Conservation (phyloP, 148 eudicot species). For the Heliamphora exappendiculata region DNA sequence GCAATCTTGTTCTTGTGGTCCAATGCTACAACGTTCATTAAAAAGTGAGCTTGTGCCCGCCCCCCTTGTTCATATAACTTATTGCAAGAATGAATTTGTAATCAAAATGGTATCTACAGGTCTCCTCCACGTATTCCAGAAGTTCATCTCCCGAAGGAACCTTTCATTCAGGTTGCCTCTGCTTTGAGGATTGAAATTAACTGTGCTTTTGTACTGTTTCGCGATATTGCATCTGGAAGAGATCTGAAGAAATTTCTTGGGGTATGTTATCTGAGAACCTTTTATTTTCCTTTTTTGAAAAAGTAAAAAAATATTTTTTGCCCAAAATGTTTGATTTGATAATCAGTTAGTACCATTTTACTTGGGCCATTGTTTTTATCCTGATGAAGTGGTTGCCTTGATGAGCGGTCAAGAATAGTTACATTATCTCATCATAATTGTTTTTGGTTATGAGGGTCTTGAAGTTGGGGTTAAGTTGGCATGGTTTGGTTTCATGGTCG, state of each 20-base stretch:
- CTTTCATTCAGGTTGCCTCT: slow-evolving; percentile 41
- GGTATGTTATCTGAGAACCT: slow-evolving; percentile 24
- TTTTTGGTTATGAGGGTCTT: not conserved
- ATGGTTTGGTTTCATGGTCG: not conserved
- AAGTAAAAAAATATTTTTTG: too few species aligned
- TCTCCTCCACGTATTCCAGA: slow-evolving; percentile 56
- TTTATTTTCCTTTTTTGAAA: not conserved
- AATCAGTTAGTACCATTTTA: not conserved
- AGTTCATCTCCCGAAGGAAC: slow-evolving; percentile 43
- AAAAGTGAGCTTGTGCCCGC: slow-evolving; percentile 26
- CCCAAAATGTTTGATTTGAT: not conserved
- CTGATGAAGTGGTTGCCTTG: not conserved
- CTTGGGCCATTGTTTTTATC: not conserved
- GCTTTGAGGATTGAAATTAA: slow-evolving; percentile 47
- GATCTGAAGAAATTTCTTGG: slow-evolving; percentile 53
- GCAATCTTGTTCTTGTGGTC: slow-evolving; percentile 75
- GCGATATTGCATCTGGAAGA: slow-evolving; percentile 52
- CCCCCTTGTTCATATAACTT: not conserved
- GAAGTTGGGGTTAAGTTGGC: not conserved
- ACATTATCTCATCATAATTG: not conserved
- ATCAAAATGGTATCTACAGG: slow-evolving; percentile 19
- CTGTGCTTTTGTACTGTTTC: slow-evolving; percentile 30
- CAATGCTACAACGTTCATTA: slow-evolving; percentile 54
- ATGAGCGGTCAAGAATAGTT: not conserved
- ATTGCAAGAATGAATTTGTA: not conserved